Conservation (phyloP, 164 flowering plant genomes). For the grape (Vitis vinifera) region ASM3070453v1 NC_081823.1:26169001-26169500, state of each 20-base stretch:
- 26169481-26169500: constrained; percentile 78
- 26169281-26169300: constrained; percentile 72
- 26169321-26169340: constrained; percentile 93
- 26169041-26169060: constrained; percentile 91
- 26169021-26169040: constrained; percentile 96
- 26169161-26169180: constrained; percentile 84
- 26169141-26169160: constrained; percentile 68
- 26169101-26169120: constrained; percentile 72
- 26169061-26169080: constrained; percentile 78
- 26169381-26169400: constrained; percentile 42
- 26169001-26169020: constrained; percentile 62
- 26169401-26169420: constrained; percentile 63
- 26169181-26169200: constrained; percentile 61
- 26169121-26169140: constrained; percentile 44
- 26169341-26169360: constrained; percentile 81
- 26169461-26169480: constrained; percentile 72
- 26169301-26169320: constrained; percentile 89
- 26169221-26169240: constrained; percentile 86
- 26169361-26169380: constrained; percentile 55
- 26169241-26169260: constrained; percentile 82
- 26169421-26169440: constrained; percentile 88
- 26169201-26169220: constrained; percentile 30
- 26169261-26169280: constrained; percentile 65
- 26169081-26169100: constrained; percentile 48
- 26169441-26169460: constrained; percentile 61